Evolutionary conservation across 768 basidiomycete genomes (phyloP), one percentile per base, ranked within the genome.

Genomic region (Hebeloma cylindrosporum): DNA sequence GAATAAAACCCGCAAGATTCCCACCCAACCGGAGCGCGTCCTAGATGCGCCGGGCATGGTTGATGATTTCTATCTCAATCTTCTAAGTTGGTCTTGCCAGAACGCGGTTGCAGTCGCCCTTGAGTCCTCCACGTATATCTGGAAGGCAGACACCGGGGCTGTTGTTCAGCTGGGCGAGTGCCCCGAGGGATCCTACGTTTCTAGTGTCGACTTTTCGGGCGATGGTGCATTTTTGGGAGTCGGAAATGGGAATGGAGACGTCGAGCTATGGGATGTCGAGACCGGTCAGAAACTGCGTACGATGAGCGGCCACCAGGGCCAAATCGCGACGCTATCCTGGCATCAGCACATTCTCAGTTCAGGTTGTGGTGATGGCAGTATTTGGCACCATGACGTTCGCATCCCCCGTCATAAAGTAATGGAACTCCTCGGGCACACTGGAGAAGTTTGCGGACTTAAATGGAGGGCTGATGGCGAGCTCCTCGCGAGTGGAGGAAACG

Each of bases 41-140:
- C 76, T 99, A 7, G 96, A 98, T 56, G 95, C 95, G 0, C 93
- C 93, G 1, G 91, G 91, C 5, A 84, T 89, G 75, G 76, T 83
- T 7, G 93, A 98, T 53, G 96, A 99, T 64, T 99, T 95, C 64
- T 99, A 99, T 60, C 81, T 99, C 59, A 99, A 98, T 63, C 74
- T 99, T 40, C 64, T 97, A 40, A 78, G 85, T 13, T 99, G 96
- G 96, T 88, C 87, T 26, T 77, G 76, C 30, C 79, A 79, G 53
- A 97, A 98, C 63, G 69, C 83, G 20, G 82, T 99, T 8, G 93
- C 88, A 2, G 94, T 99, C 43, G 95, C 88, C 0, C 78, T 99
- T 8, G 88, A 83, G 33, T 82, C 87, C 31, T 77, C 77, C 36
- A 93, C 88, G 1, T 99, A 95, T 67, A 81, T 96, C 45, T 99